Evolutionary conservation across 2,329 filamentous ascomycete genomes (phyloP).

Genomic region (Colletotrichum sp.): DNA sequence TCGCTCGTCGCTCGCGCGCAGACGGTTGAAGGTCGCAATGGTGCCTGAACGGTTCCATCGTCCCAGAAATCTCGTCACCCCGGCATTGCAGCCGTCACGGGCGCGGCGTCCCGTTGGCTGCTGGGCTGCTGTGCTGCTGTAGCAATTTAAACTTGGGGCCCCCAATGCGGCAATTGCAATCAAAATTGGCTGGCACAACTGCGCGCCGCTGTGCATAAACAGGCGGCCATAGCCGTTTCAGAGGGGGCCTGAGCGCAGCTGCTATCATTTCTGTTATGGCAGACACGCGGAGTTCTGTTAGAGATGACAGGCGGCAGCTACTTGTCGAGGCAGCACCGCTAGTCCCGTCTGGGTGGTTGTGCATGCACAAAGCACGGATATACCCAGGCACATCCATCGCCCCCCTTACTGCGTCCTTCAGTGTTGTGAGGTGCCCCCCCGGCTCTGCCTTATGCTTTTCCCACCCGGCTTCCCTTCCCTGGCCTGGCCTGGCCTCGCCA

Average conservation of each 20-base stretch:
- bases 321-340: not conserved
- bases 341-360: not conserved
- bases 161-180: constrained; percentile 14
- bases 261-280: not conserved
- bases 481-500: not conserved
- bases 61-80: not conserved
- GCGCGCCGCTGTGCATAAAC: not conserved
- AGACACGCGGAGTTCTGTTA: not conserved
- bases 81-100: not conserved
- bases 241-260: not conserved
- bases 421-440: not conserved
- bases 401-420: not conserved
- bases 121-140: not conserved
- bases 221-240: not conserved
- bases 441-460: not conserved
- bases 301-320: not conserved
- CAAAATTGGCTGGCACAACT: not conserved
- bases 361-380: constrained; percentile 13
- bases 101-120: constrained; percentile 4
- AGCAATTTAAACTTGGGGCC: not conserved
- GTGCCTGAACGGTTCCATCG: not conserved
- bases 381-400: not conserved
- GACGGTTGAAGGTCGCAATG: not conserved
- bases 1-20: not conserved
- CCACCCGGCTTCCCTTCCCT: not conserved